A percentile compares a stretch with the other conserved stretches of the same genome.
Conservation (phyloP, 768 basidiomycete species). For the Polyporus arcularius region DNA sequence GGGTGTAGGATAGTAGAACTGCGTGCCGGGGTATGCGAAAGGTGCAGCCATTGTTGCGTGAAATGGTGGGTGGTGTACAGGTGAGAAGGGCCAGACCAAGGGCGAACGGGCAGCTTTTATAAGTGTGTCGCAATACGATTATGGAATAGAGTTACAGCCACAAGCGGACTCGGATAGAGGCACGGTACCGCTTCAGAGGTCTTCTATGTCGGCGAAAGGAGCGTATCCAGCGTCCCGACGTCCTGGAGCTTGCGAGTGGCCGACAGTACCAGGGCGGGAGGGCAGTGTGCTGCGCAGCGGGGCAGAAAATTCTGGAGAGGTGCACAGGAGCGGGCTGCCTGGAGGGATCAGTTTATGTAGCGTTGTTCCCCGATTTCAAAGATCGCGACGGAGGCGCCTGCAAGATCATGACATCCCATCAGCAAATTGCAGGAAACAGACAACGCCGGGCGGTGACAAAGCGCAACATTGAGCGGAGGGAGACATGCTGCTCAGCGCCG, state of each 20-base stretch:
- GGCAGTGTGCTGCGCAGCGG: slow-evolving; percentile 1
- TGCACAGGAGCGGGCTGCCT: neutral
- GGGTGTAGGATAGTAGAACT: slow-evolving; percentile 23
- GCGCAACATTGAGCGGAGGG: neutral
- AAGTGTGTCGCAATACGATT: neutral
- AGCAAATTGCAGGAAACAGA: neutral
- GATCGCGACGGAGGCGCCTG: neutral
- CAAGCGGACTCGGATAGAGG: neutral
- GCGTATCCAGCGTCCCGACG: neutral
- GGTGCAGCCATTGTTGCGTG: slow-evolving; percentile 13
- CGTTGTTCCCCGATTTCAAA: slow-evolving; percentile 1
- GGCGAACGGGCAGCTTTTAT: slow-evolving; percentile 1
- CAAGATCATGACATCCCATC: neutral
- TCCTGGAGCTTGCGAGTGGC: slow-evolving; percentile 3
- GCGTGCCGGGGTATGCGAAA: slow-evolving; percentile 4
- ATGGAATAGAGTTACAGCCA: neutral
- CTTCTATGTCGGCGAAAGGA: neutral
- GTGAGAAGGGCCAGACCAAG: neutral
- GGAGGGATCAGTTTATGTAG: neutral
- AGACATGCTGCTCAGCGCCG: neutral
- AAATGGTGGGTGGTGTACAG: neutral
- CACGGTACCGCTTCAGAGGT: slow-evolving; percentile 12
- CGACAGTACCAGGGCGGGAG: slow-evolving; percentile 1
- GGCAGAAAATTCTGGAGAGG: slow-evolving; percentile 1
- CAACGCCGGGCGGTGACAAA: neutral